Conservation (phyloP, 345 rosid genomes). For the Anacardium occidentale region DNA sequence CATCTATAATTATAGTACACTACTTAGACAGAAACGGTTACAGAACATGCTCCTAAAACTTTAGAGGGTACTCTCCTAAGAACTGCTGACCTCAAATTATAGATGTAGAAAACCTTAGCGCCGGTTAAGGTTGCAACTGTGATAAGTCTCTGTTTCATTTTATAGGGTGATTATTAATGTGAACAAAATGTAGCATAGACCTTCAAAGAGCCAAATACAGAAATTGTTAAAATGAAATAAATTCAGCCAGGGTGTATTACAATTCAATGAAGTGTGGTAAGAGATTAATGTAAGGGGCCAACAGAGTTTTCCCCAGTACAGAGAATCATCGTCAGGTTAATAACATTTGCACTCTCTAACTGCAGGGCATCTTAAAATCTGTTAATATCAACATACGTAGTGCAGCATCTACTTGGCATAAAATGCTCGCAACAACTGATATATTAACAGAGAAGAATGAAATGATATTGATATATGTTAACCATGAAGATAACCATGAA, state of each 20-base stretch:
- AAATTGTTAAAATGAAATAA: neutral
- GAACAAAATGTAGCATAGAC: neutral
- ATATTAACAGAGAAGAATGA: neutral
- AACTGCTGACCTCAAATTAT: neutral
- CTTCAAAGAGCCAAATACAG: neutral
- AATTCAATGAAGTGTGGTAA: neutral
- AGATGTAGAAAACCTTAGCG: neutral
- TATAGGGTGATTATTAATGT: neutral
- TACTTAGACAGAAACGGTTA: no score
- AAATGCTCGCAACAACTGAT: neutral
- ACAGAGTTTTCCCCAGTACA: neutral
- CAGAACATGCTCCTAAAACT: neutral
- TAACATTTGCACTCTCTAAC: neutral
- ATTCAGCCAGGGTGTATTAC: neutral
- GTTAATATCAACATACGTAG: neutral
- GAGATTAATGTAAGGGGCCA: neutral
- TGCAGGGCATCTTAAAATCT: neutral
- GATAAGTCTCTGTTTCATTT: neutral
- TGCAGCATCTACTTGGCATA: neutral
- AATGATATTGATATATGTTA: neutral
- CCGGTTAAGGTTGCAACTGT: neutral
- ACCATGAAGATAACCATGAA: neutral
- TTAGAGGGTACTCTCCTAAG: neutral
- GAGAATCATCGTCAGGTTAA: neutral
- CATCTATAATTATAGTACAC: neutral